These are phyloP conservation scores for Acidiella bohemica DNA, from an alignment of 495 filamentous ascomycete genomes.

Conservation along the genomic window DNA sequence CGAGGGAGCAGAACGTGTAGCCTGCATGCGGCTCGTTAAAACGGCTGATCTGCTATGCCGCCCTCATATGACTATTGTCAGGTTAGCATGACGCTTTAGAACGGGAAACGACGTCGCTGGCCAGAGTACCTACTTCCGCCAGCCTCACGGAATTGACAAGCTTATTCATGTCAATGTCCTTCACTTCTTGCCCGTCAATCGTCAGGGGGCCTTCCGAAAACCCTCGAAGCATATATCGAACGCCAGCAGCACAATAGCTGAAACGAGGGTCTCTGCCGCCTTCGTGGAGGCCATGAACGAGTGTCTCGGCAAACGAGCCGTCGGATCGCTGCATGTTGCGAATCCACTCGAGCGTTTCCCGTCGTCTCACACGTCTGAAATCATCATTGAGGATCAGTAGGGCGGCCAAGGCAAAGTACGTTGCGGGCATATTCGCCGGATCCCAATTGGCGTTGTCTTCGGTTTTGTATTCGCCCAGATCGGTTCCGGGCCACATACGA, in stretches of 20 bases:
- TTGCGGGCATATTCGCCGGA: conserved; percentile 71
- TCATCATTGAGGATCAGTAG: conserved; percentile 66
- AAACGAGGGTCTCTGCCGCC: conserved; percentile 77
- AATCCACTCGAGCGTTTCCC: conserved; percentile 58
- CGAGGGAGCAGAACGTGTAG: conserved; percentile 19
- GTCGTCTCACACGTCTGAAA: conserved; percentile 51
- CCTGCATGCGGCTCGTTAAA: conserved; percentile 68
- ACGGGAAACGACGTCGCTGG: background rate
- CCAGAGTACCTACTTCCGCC: conserved; percentile 44
- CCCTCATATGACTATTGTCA: conserved; percentile 66
- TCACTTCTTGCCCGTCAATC: conserved; percentile 36
- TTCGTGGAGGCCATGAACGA: conserved; percentile 47
- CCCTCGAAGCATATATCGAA: conserved; percentile 71
- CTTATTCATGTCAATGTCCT: conserved; percentile 62
- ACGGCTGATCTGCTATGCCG: conserved; percentile 67
- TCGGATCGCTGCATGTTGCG: conserved; percentile 62
- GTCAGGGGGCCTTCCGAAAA: conserved; percentile 8
- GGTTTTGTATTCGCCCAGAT: conserved; percentile 36
- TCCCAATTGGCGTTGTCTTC: conserved; percentile 49
- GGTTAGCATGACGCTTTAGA: background rate
- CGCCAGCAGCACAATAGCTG: conserved; percentile 66
- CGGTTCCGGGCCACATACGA: conserved; percentile 59
- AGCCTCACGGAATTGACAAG: conserved; percentile 57
- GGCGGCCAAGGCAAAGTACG: conserved; percentile 69
- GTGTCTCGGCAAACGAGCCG: conserved; percentile 81